Evolutionary conservation across 345 rosid species (phyloP), one percentile per base, ranked within the genome.

Genomic region (Sonneratia alba): DNA sequence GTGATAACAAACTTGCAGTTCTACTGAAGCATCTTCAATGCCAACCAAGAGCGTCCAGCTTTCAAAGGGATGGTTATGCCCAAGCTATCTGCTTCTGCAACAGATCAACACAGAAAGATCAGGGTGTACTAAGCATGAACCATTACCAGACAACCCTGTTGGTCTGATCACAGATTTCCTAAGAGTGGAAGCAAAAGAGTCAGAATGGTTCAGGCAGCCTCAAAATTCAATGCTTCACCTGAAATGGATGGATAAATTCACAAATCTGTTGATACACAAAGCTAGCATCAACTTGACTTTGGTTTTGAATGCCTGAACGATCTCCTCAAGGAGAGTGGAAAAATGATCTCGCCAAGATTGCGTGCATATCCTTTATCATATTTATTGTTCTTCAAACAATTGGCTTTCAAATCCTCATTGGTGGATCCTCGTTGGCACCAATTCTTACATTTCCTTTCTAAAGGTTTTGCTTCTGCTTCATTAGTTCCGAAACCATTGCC

Each of bases 301-400:
- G 79, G 62, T 77, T 85, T 89, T 47, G 74, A 72, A 66, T 37
- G 77, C 32, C 45, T 67, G 79, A 89, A 83, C 7, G 85, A 77
- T 8, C 66, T 69, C 80, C 95, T 90, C 10, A 82, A 76, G 18
- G 96, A 90, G 22, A 79, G 55, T 6, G 97, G 97, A 67, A 83
- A 78, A 47, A 91, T 67, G 77, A 88, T 72, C 89, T 94, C 96
- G 53, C 75, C 72, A 16, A 89, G 3, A 78, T 91, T 88, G 72
- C 75, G 78, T 22, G 86, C 67, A 73, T 80, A 74, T 34, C 97
- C 97, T 83, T 81, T 84, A 73, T 88, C 89, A 40, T 90, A 87
- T 70, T 78, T 15, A 78, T 90, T 94, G 48, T 69, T 81, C 83
- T 81, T 85, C 34, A 0, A 75, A 77, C 64, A 76, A 87, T 1